Evolutionary conservation across 1,139 yeast species (phyloP).

Genomic region (Candida sp.): DNA sequence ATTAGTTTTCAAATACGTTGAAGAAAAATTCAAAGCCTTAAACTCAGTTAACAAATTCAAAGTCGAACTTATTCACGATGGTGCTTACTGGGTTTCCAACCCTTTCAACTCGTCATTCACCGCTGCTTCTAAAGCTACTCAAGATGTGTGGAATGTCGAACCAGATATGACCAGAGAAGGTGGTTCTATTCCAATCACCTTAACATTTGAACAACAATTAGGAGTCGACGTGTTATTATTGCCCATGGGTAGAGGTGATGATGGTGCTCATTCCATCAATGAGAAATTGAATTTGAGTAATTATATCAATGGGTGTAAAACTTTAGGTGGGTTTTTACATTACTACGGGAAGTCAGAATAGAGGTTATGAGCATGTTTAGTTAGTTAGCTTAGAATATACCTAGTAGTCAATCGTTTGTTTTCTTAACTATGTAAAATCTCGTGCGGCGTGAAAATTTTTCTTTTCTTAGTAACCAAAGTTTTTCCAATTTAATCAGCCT

Average conservation of each 20-base stretch:
- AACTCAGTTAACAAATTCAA: slow-evolving; percentile 72
- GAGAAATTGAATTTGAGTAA: slow-evolving; percentile 89
- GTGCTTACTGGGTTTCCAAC: slow-evolving; percentile 94
- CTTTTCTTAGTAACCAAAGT: background rate
- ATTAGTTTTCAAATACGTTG: slow-evolving; percentile 69
- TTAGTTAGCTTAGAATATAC: too few relatives aligned
- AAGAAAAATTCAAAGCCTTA: slow-evolving; percentile 60
- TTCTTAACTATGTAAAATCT: background rate
- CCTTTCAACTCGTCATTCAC: slow-evolving; percentile 91
- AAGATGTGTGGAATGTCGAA: slow-evolving; percentile 89
- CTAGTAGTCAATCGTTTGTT: too few relatives aligned
- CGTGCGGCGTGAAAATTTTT: background rate
- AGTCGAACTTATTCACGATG: slow-evolving; percentile 86
- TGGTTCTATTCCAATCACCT: slow-evolving; percentile 95
- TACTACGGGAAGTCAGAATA: slow-evolving; percentile 54
- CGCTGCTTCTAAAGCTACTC: slow-evolving; percentile 93
- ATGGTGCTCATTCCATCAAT: slow-evolving; percentile 97
- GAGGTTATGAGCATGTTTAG: background rate
- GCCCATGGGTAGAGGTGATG: slow-evolving; percentile 99
- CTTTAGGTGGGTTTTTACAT: slow-evolving; percentile 91
- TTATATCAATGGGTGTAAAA: slow-evolving; percentile 91
- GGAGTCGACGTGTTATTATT: slow-evolving; percentile 82
- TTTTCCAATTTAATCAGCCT: too few relatives aligned
- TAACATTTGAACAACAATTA: slow-evolving; percentile 84
- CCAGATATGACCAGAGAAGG: slow-evolving; percentile 99